Evolutionary conservation across 441 rosid genomes (phyloP), one percentile per base, ranked within the genome.

Genomic region (Geranium incanum): DNA sequence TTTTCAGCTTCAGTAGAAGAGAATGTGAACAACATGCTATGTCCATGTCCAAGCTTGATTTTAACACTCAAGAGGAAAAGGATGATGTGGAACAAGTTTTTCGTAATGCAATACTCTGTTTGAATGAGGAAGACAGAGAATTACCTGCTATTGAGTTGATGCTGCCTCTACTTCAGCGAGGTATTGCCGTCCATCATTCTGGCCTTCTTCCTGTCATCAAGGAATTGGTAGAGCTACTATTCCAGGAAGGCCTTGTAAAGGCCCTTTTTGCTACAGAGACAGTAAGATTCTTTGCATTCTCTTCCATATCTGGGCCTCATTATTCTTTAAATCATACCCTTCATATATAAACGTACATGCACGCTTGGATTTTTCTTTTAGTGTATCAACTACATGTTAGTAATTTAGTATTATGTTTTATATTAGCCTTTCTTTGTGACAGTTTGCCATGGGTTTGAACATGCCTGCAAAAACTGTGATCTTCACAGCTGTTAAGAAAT

Each of bases 381-480:
- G 38, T 28, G 69, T 70, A 38, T 37, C 65, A 63, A 21, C 65
- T 15, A 36, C 64, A 19, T 60, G 36, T 69, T 65, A 37, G 75
- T 69, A 68, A 66, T 50, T 69, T 65, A 37, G 75, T 69, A 68
- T 68, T 50, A 70, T 57, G 33, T 65, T 76, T 66, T 65, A 18
- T 70, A 64, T 41, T 71, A 65, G 71, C 38, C 66, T 19, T 39
- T 37, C 48, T 69, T 69, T 81, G 72, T 76, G 65, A 70, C 92
- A 94, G 97, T 95, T 95, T 85, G 97, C 99, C 57, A 92, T 95
- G 99, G 99, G 97, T 70, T 87, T 92, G 77, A 95, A 95, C 79
- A 95, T 95, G 99, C 99, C 95, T 36, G 99, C 99, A 76, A 95
- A 95, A 83, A 95, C 99, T 71, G 99, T 95, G 72, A 92, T 92